Conservation (phyloP, 148 eudicot species). For the Arctostaphylos glauca region DNA sequence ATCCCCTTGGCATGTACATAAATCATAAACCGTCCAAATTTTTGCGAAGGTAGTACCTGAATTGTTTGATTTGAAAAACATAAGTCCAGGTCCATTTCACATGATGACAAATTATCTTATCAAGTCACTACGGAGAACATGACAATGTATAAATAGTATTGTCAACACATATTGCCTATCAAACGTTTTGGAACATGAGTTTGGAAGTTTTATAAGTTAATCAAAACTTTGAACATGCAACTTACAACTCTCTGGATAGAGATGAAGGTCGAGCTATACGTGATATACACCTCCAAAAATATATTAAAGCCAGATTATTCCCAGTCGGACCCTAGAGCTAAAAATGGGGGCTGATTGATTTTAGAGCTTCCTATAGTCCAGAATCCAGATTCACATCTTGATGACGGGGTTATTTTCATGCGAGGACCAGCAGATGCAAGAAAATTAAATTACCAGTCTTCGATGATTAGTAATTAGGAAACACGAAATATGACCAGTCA, state of each 20-base stretch:
- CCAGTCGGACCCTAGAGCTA: background rate
- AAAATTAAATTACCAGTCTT: background rate
- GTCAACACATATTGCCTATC: background rate
- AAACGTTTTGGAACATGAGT: slow-evolving; percentile 1
- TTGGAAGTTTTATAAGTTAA: background rate
- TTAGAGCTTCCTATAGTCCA: background rate
- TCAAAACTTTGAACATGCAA: background rate
- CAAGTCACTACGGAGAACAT: background rate
- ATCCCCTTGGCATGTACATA: slow-evolving; percentile 58
- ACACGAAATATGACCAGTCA: too few species aligned
- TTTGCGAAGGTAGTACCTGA: slow-evolving; percentile 37
- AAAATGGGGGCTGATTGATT: background rate
- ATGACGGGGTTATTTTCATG: background rate
- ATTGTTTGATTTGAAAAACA: slow-evolving; percentile 8
- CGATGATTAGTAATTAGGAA: background rate
- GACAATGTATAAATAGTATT: background rate
- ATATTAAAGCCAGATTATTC: background rate
- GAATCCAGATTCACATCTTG: background rate
- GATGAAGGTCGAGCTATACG: background rate
- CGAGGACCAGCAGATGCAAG: background rate
- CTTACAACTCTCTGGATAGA: background rate
- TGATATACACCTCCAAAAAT: background rate
- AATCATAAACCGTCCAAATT: slow-evolving; percentile 46
- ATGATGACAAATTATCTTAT: background rate
- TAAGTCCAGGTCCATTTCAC: background rate